Evolutionary conservation across 1,139 yeast genomes (phyloP), one percentile per base, ranked within the genome.

Genomic region (Groenewaldozyma sp.): DNA sequence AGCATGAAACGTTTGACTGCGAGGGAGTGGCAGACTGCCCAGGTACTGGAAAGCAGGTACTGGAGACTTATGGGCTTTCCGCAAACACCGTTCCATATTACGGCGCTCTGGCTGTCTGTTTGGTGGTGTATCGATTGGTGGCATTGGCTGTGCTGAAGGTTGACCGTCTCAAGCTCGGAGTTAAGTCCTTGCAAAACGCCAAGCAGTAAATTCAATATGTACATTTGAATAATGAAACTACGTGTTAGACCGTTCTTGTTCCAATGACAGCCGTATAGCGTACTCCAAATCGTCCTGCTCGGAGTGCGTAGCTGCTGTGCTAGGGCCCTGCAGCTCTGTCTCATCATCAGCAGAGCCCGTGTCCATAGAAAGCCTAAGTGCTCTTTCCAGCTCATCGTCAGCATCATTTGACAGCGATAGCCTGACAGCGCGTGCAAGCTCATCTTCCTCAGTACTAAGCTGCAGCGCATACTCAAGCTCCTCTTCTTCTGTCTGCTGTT

Each of bases 31-130:
- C 44, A 3, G 47, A 43, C 13, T 34, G 51, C 11, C 38, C 42
- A 9, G 70, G 69, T 34, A 68, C 66, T 3, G 84, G 83, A 1
- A 58, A 61, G 21, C 67, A 69, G 14, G 77, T 77, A 1, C 52
- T 76, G 37, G 61, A 65, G 3, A 56, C 59, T 10, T 77, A 72
- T 45, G 59, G 67, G 2, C 49, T 77, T 29, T 51, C 59, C 3
- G 55, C 57, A n/a, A 52, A 61, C 28, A 59, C 59, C 3, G 54
- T 51, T 3, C 51, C 51, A 2, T 63, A 51, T 40, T 52, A 63
- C 29, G 70, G 66, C 0, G 62, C 50, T 4, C 32, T 67, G 34
- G 49, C 59, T 1, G 64, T 52, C 2, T 56, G 63, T 26, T 46
- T 61, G 1, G 54, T 66, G 17, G 40, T 60, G 6, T 67, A 67